phyloP scores from a whole-genome alignment of 306 rosid species.

The Trichosanthes cucumerina region DNA sequence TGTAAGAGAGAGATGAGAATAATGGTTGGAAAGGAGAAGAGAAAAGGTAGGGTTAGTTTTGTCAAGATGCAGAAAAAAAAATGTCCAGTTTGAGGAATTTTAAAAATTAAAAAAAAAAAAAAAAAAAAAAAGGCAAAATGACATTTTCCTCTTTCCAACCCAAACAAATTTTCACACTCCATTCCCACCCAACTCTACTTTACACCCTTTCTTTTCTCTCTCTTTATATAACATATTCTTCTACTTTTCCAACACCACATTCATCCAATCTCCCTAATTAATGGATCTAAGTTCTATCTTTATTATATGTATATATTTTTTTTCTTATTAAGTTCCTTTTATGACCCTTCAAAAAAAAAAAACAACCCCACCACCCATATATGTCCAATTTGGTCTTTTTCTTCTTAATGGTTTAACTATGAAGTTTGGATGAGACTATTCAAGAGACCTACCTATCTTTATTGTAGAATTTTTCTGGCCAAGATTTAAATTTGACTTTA shows the following conservation, averaged over 20 bases:
- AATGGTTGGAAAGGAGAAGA: not conserved
- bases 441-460: not conserved
- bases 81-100: not conserved
- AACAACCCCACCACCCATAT: not conserved
- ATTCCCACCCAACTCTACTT: constrained; percentile 1
- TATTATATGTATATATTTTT: not conserved
- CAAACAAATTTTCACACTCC: not conserved
- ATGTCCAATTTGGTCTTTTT: not conserved
- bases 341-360: not conserved
- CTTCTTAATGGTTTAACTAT: not conserved
- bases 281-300: not conserved
- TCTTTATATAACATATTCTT: not conserved
- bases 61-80: not conserved
- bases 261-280: constrained; percentile 6
- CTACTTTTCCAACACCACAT: constrained; percentile 1
- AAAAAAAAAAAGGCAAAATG: not conserved
- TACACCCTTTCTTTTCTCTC: not conserved
- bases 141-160: not conserved
- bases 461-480: not conserved
- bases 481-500: too few relatives aligned
- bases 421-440: too few relatives aligned
- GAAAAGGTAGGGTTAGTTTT: not conserved
- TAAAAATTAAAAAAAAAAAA: too few relatives aligned
- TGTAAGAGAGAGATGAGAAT: not conserved
- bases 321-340: not conserved